phyloP scores from a whole-genome alignment of 1,139 yeast species.

The Petasospora rhodanensis region DNA sequence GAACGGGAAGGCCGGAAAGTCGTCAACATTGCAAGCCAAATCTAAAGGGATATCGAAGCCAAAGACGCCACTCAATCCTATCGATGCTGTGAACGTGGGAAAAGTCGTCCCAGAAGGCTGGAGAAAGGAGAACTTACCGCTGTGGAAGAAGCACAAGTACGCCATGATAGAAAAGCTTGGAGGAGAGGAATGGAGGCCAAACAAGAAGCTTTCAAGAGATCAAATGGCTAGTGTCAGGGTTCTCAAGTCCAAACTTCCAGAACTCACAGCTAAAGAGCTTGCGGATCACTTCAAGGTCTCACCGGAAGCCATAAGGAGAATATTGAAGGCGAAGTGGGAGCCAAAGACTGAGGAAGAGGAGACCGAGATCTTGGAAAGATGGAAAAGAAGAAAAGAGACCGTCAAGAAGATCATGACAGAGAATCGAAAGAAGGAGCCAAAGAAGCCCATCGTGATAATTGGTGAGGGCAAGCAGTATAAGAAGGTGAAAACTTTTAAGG shows the following conservation, averaged over 20 bases:
- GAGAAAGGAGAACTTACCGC: slow-evolving; percentile 35
- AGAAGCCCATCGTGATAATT: slow-evolving; percentile 9
- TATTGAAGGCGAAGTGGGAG: slow-evolving; percentile 70
- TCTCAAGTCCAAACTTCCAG: slow-evolving; percentile 55
- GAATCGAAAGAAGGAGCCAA: slow-evolving; percentile 1
- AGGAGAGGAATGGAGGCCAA: slow-evolving; percentile 59
- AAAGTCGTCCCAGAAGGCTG: slow-evolving; percentile 19
- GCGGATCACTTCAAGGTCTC: slow-evolving; percentile 66
- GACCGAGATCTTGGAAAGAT: slow-evolving; percentile 41
- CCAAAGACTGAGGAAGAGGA: slow-evolving; percentile 53
- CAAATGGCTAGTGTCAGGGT: slow-evolving; percentile 64
- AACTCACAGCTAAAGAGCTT: slow-evolving; percentile 53
- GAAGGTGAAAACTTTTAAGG: neutral
- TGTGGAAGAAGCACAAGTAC: slow-evolving; percentile 67
- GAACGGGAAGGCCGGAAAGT: too few relatives aligned
- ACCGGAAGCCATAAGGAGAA: slow-evolving; percentile 80
- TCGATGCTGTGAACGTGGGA: slow-evolving; percentile 22
- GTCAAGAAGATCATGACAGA: slow-evolving; percentile 22
- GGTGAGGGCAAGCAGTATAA: slow-evolving; percentile 3
- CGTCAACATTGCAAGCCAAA: too few relatives aligned
- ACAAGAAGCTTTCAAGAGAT: slow-evolving; percentile 60
- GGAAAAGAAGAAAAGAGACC: slow-evolving; percentile 42
- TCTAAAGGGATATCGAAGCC: neutral
- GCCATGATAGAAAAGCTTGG: slow-evolving; percentile 58
- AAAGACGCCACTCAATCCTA: slow-evolving; percentile 5